A percentile compares a stretch with the other conserved stretches of the same genome.
These are phyloP conservation scores for Chlorella sp. DNA, from an alignment of 139 green algal species.

Conservation along the genomic window DNA sequence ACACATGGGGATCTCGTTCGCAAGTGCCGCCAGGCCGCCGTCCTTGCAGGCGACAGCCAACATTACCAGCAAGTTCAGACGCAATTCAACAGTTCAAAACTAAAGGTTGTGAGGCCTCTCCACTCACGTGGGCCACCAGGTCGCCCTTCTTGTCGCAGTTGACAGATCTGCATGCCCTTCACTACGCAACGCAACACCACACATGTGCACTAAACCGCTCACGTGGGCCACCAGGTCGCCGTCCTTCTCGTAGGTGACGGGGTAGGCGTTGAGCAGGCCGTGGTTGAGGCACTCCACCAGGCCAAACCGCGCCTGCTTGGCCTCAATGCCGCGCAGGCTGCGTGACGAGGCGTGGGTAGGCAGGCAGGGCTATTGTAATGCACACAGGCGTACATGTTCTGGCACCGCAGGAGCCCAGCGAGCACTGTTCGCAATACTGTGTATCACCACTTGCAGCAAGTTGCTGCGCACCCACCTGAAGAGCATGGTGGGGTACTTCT, in stretches of 20 bases:
- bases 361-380: no score
- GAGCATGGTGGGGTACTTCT: constrained; percentile 90
- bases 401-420: no score
- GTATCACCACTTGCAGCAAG: no score
- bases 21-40: no score
- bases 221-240: constrained; percentile 47
- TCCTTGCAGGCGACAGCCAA: no score
- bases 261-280: constrained; percentile 94
- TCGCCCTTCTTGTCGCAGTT: constrained; percentile 87
- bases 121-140: constrained; percentile 41
- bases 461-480: no score
- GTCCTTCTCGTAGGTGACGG: constrained; percentile 94
- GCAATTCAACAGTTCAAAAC: background rate
- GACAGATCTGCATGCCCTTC: no score
- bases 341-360: constrained; percentile 6
- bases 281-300: constrained; percentile 95
- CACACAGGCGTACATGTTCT: no score
- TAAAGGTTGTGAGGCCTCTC: no score
- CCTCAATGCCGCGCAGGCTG: constrained; percentile 29
- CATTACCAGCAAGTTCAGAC: background rate
- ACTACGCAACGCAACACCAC: background rate
- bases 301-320: constrained; percentile 67
- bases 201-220: background rate
- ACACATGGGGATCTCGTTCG: no score
- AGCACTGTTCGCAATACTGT: no score